These are phyloP conservation scores for Protomyces arabidopsidicola DNA, from an alignment of 1,139 yeast species.

Conservation along the genomic window DNA sequence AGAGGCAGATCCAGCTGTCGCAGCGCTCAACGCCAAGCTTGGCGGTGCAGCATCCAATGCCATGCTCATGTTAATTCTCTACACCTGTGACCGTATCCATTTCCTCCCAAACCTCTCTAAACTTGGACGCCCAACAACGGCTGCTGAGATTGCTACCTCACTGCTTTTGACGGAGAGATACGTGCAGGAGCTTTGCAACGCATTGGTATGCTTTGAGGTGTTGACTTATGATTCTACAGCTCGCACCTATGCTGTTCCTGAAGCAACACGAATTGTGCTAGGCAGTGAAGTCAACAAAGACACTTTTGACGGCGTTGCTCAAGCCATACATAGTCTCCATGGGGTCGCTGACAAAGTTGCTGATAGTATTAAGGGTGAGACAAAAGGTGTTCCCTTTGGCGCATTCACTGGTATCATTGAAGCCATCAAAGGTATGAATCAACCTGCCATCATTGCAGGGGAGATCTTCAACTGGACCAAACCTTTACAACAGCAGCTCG, in stretches of 20 bases:
- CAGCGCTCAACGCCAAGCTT: neutral
- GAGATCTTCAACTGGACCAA: neutral
- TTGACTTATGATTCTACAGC: neutral
- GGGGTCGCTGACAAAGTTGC: constrained; percentile 1
- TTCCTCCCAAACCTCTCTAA: neutral
- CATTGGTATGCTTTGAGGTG: neutral
- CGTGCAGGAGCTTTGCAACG: neutral
- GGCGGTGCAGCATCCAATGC: neutral
- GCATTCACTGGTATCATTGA: neutral
- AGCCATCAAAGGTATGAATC: neutral
- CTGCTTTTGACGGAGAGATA: neutral
- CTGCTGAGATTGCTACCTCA: neutral
- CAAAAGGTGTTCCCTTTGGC: neutral
- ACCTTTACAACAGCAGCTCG: neutral
- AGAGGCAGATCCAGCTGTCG: neutral
- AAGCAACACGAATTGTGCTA: neutral
- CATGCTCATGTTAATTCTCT: neutral
- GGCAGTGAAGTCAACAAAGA: neutral
- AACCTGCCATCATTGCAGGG: neutral
- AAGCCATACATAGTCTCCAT: neutral
- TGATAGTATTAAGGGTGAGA: neutral
- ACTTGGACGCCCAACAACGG: neutral
- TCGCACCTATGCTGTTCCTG: neutral
- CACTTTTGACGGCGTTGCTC: neutral
- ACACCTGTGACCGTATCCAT: neutral